Evolutionary conservation across 179 eudicot genomes (phyloP).

Genomic region (Drosera spatulata): DNA sequence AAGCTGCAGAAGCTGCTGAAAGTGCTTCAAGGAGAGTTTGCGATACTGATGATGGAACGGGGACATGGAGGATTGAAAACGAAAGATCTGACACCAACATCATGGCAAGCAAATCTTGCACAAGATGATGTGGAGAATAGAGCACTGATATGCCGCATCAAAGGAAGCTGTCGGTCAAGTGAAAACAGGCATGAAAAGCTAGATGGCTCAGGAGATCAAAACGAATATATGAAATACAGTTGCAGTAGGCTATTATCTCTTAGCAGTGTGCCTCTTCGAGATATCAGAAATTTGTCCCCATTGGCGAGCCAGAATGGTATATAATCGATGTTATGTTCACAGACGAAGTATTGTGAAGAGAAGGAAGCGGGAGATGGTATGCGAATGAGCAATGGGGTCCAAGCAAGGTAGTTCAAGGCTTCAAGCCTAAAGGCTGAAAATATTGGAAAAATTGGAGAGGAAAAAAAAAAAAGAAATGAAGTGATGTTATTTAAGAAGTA

Average conservation of each 20-base stretch:
- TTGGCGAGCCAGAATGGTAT: constrained; percentile 27
- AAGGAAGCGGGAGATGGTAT: no score
- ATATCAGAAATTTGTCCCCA: constrained; percentile 58
- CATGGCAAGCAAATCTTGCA: constrained; percentile 26
- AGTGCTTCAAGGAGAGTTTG: constrained; percentile 30
- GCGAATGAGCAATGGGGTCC: no score
- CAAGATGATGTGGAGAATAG: constrained; percentile 32
- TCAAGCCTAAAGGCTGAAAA: no score
- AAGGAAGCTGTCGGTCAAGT: constrained; percentile 23
- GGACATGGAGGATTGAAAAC: constrained; percentile 12
- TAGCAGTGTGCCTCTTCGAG: constrained; percentile 45
- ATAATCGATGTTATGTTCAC: no score
- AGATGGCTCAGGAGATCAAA: constrained; percentile 16
- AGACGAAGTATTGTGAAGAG: no score
- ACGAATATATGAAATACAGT: constrained; percentile 16
- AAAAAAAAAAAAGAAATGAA: no score
- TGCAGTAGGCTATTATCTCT: constrained; percentile 9
- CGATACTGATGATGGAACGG: constrained; percentile 17
- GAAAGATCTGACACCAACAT: background rate
- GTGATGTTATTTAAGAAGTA: no score
- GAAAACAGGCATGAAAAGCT: constrained; percentile 6
- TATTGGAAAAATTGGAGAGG: no score
- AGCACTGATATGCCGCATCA: constrained; percentile 27
- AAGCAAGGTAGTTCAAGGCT: no score
- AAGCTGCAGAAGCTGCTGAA: constrained; percentile 34